Conservation (phyloP, 768 basidiomycete genomes). For the Panellus pusillus region DNA sequence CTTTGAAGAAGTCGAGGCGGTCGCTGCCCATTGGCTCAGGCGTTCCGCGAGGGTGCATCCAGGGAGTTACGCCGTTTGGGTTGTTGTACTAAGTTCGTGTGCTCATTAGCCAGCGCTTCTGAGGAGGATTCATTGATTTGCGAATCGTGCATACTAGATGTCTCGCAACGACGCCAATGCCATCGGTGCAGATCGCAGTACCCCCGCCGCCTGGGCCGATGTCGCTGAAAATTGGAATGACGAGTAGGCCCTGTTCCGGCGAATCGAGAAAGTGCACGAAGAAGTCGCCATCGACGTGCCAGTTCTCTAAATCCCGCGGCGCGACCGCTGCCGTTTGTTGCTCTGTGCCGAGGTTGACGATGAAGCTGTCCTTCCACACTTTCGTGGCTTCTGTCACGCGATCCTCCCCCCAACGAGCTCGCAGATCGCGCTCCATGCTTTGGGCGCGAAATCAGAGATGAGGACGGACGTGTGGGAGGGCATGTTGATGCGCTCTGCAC, state of each 20-base stretch:
- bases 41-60: slow-evolving; percentile 18
- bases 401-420: slow-evolving; percentile 60
- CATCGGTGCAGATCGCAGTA: slow-evolving; percentile 61
- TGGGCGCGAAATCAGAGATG: slow-evolving; percentile 53
- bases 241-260: slow-evolving; percentile 62
- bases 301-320: slow-evolving; percentile 54
- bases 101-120: background rate
- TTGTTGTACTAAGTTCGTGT: slow-evolving; percentile 5
- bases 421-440: slow-evolving; percentile 61
- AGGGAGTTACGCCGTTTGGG: slow-evolving; percentile 19
- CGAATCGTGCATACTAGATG: slow-evolving; percentile 38
- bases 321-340: slow-evolving; percentile 31
- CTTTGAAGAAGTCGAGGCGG: slow-evolving; percentile 25
- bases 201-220: slow-evolving; percentile 56
- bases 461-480: slow-evolving; percentile 48
- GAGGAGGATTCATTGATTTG: background rate
- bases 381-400: slow-evolving; percentile 50
- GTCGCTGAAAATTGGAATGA: slow-evolving; percentile 61
- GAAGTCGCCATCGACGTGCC: slow-evolving; percentile 66
- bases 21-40: slow-evolving; percentile 8
- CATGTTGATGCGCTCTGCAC: slow-evolving; percentile 53
- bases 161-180: slow-evolving; percentile 47
- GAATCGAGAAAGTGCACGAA: slow-evolving; percentile 66
- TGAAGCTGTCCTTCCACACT: slow-evolving; percentile 60
- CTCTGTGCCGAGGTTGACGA: slow-evolving; percentile 58